A percentile compares a stretch with the other conserved stretches of the same genome.
These are phyloP conservation scores for Castanopsis chinensis DNA, from an alignment of 306 rosid species.

Conservation along the genomic window DNA sequence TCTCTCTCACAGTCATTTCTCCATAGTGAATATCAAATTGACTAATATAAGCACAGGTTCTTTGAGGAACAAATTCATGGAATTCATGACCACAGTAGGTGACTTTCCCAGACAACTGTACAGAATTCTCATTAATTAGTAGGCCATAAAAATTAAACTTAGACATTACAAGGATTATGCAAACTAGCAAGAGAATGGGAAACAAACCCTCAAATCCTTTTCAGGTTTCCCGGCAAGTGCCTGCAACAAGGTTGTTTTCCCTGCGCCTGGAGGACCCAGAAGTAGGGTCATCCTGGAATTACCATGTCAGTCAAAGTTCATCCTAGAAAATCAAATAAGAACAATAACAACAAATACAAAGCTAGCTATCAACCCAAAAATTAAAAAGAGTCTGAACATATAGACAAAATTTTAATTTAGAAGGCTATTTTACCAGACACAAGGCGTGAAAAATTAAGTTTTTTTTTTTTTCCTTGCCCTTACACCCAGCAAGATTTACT, in stretches of 20 bases:
- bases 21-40: constrained; percentile 55
- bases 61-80: constrained; percentile 54
- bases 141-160: background rate
- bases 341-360: background rate
- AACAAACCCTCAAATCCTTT: constrained; percentile 59
- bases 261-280: constrained; percentile 80
- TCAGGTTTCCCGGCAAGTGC: constrained; percentile 80
- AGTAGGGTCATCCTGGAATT: constrained; percentile 51
- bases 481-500: background rate
- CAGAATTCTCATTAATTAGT: background rate
- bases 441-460: background rate
- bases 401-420: background rate
- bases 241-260: constrained; percentile 70
- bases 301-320: background rate
- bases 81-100: constrained; percentile 82
- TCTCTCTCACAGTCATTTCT: constrained; percentile 79
- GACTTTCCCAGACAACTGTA: constrained; percentile 63
- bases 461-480: background rate
- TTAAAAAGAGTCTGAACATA: too few species aligned
- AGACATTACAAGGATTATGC: background rate
- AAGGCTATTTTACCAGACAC: background rate
- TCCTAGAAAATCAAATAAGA: background rate
- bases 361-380: too few species aligned
- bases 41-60: constrained; percentile 45
- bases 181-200: too few species aligned